A percentile compares a stretch with the other conserved stretches of the same genome.
These are phyloP conservation scores for Aegilops longissima DNA, from an alignment of 176 grass and related monocot species.

Conservation along the genomic window DNA sequence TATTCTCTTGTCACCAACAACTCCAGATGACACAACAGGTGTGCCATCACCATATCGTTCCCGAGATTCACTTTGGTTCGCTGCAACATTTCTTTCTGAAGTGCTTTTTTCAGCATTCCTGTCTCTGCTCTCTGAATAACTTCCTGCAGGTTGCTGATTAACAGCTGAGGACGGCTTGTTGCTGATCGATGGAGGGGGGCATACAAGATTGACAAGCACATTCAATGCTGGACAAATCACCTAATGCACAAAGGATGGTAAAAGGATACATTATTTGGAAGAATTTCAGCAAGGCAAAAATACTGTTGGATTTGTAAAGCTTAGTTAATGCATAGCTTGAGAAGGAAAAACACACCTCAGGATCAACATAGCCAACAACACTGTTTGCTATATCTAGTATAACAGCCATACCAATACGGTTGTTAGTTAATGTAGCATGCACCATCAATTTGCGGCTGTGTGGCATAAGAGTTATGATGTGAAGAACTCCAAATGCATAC, in stretches of 20 bases:
- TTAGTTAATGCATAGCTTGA: slow-evolving; percentile 28
- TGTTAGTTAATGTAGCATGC: slow-evolving; percentile 82
- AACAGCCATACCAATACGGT: slow-evolving; percentile 78
- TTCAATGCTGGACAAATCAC: slow-evolving; percentile 92
- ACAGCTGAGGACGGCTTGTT: slow-evolving; percentile 63
- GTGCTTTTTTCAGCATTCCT: slow-evolving; percentile 54
- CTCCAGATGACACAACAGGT: slow-evolving; percentile 62
- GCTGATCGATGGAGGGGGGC: slow-evolving; percentile 95
- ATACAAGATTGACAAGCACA: slow-evolving; percentile 97
- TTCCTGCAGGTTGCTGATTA: slow-evolving; percentile 59
- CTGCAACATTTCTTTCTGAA: slow-evolving; percentile 40
- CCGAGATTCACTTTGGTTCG: slow-evolving; percentile 46
- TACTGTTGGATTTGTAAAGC: slow-evolving; percentile 2
- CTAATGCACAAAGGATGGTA: slow-evolving; percentile 38
- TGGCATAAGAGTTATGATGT: slow-evolving; percentile 87
- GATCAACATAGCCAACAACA: slow-evolving; percentile 77
- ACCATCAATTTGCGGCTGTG: slow-evolving; percentile 83
- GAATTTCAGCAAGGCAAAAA: background rate
- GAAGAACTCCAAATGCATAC: slow-evolving; percentile 95
- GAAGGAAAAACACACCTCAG: slow-evolving; percentile 64
- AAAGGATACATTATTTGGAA: slow-evolving; percentile 2
- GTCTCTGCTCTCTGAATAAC: slow-evolving; percentile 63
- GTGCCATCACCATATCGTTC: slow-evolving; percentile 33
- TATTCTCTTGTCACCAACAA: slow-evolving; percentile 87
- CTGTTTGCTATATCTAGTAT: slow-evolving; percentile 83